Evolutionary conservation across 768 basidiomycete species (phyloP).

Genomic region (Xerocomellus amylosporus): DNA sequence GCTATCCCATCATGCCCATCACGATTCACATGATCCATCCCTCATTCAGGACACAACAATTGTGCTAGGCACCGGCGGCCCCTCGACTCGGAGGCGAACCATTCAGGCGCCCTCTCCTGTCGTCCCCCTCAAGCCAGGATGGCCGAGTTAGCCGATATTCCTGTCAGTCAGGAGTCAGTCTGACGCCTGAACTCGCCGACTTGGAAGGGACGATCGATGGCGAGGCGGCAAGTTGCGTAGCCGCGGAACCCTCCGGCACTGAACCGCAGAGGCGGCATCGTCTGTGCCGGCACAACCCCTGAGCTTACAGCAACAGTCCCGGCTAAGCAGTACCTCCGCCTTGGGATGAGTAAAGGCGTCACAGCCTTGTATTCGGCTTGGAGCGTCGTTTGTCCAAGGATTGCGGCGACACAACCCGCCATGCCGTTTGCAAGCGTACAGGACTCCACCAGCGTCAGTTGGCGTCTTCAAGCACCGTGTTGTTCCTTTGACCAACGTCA

Average conservation of each 20-base stretch:
- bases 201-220: background rate
- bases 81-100: slow-evolving; percentile 2
- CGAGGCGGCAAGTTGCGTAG: background rate
- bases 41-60: background rate
- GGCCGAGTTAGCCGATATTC: slow-evolving; percentile 1
- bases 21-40: slow-evolving; percentile 10
- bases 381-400: background rate
- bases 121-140: background rate
- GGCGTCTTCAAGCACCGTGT: slow-evolving; percentile 8
- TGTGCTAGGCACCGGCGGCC: background rate
- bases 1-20: slow-evolving; percentile 1
- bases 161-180: background rate
- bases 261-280: slow-evolving; percentile 3
- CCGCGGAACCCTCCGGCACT: background rate
- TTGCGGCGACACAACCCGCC: background rate
- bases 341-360: slow-evolving; percentile 9
- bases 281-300: background rate
- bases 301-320: background rate
- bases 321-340: slow-evolving; percentile 6
- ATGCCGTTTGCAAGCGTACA: slow-evolving; percentile 8
- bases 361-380: too few species aligned
- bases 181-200: background rate
- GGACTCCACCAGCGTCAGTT: slow-evolving; percentile 11
- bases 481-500: slow-evolving; percentile 4
- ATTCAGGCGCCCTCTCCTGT: slow-evolving; percentile 5